A percentile compares a stretch with the other conserved stretches of the same genome.
These are phyloP conservation scores for Talaromyces piceae DNA, from an alignment of 2,329 filamentous ascomycete genomes.

Conservation along the genomic window DNA sequence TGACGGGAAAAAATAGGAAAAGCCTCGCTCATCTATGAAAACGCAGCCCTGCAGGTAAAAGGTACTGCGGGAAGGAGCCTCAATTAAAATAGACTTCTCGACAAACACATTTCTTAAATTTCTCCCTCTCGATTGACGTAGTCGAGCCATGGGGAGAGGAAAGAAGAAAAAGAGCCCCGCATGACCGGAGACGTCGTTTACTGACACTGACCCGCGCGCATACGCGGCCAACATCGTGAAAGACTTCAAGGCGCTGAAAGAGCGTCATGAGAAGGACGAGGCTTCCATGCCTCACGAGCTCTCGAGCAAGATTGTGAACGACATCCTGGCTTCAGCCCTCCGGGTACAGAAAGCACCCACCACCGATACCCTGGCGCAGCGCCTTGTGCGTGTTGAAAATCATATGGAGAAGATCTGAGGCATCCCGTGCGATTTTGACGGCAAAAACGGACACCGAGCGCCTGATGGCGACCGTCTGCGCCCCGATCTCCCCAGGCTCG, in stretches of 20 bases:
- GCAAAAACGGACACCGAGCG: conserved; percentile 4
- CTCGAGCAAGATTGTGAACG: background rate
- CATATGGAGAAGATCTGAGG: conserved; percentile 2
- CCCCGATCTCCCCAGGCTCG: background rate
- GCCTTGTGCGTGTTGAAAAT: background rate
- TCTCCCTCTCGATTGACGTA: background rate
- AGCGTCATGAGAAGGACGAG: background rate
- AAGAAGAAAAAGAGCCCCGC: background rate
- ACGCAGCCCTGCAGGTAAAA: conserved; percentile 1
- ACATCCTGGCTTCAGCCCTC: background rate
- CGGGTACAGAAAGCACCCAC: background rate
- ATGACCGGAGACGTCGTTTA: background rate
- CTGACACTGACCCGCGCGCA: conserved; percentile 1
- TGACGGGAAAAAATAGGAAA: too few relatives aligned
- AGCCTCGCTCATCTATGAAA: background rate
- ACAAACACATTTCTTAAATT: background rate
- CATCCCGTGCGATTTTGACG: background rate
- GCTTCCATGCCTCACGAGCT: background rate
- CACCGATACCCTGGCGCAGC: background rate
- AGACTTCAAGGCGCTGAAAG: conserved; percentile 1
- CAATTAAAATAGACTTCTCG: background rate
- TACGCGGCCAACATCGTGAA: background rate
- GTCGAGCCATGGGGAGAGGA: background rate
- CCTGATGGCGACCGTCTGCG: background rate
- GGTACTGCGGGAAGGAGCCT: background rate